A percentile compares a stretch with the other conserved stretches of the same genome.
Conservation (phyloP, 2,329 filamentous ascomycete species). For the Coniochaeta prunicola region DNA sequence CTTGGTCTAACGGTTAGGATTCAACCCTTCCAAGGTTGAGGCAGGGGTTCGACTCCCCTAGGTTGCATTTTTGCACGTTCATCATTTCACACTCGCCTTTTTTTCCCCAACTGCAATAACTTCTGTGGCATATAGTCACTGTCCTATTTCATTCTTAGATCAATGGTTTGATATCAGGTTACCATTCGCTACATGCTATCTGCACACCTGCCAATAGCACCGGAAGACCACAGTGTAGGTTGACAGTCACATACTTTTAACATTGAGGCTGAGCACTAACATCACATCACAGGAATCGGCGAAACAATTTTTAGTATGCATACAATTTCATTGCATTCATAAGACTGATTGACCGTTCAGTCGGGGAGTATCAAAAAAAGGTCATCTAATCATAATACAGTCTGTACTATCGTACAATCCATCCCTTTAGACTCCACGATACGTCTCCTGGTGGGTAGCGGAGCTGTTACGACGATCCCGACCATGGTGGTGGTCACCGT, state of each 20-base stretch:
- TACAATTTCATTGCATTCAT: neutral
- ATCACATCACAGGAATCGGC: neutral
- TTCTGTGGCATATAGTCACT: too few species aligned
- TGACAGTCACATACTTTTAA: too few species aligned
- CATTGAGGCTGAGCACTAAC: too few species aligned
- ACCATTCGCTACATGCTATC: too few species aligned
- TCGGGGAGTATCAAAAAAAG: constrained; percentile 1
- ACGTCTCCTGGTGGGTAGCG: constrained; percentile 38
- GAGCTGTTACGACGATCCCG: constrained; percentile 38
- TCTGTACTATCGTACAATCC: neutral
- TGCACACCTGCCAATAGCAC: too few species aligned
- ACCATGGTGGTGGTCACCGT: constrained; percentile 34
- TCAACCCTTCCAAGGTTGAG: neutral
- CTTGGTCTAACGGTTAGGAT: neutral
- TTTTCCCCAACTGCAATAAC: too few species aligned
- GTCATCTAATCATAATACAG: neutral
- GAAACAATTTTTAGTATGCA: neutral
- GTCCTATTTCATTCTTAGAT: too few species aligned
- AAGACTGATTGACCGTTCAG: neutral
- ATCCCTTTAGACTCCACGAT: constrained; percentile 33
- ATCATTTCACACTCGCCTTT: too few species aligned
- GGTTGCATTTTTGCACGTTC: neutral
- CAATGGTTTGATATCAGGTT: too few species aligned
- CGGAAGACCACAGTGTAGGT: too few species aligned
- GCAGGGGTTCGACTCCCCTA: neutral